Conservation (phyloP, 345 rosid species). For the Theobroma cacao region DNA sequence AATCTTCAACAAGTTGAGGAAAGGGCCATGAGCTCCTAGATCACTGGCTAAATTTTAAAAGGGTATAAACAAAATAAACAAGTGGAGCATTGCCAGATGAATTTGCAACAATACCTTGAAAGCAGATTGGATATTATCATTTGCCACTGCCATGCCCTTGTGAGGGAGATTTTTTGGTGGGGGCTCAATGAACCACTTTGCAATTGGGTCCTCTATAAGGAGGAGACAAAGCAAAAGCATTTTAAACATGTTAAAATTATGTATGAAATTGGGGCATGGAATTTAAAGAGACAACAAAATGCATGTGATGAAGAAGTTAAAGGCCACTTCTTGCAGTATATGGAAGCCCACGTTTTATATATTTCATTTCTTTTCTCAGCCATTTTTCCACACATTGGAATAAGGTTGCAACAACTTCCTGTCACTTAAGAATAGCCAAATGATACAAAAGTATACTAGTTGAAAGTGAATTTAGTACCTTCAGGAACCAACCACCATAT, state of each 20-base stretch:
- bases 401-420: neutral
- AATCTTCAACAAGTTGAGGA: conserved; percentile 1
- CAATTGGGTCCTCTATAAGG: conserved; percentile 70
- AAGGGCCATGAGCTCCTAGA: neutral
- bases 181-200: conserved; percentile 48
- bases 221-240: conserved; percentile 3
- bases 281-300: neutral
- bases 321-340: neutral
- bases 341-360: neutral
- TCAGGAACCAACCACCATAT: conserved; percentile 96
- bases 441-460: neutral
- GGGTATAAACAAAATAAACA: neutral
- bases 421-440: neutral
- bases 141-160: conserved; percentile 28
- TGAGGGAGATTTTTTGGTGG: conserved; percentile 38
- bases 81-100: neutral
- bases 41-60: neutral
- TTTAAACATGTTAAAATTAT: neutral
- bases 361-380: neutral
- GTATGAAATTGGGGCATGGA: neutral
- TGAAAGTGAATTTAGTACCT: conserved; percentile 45
- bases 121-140: conserved; percentile 32
- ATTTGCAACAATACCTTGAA: conserved; percentile 38
- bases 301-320: neutral
- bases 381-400: neutral